Percentiles rank a stretch among this genome's conserved stretches.
Conservation (phyloP, 106 monocot genomes). For the Agapanthus africanus region DNA sequence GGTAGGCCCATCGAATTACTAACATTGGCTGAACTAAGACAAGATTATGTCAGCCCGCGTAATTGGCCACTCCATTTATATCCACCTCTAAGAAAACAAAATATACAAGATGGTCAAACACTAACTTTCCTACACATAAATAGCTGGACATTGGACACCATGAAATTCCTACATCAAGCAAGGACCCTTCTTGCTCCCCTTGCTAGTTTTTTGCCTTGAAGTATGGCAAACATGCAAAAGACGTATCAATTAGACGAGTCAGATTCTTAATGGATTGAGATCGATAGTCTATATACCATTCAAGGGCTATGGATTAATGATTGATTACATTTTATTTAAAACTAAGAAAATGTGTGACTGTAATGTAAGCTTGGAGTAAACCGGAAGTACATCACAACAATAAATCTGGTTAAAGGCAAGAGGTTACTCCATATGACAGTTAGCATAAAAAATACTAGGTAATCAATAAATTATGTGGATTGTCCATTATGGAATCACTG, state of each 20-base stretch:
- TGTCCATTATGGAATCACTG: not conserved
- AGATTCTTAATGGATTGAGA: not conserved
- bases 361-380: not conserved
- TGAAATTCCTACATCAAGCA: too few species aligned
- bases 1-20: too few species aligned
- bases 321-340: not conserved
- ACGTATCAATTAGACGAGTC: not conserved
- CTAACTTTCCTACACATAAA: too few species aligned
- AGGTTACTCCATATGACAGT: not conserved
- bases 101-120: too few species aligned
- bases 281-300: not conserved
- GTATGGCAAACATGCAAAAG: too few species aligned
- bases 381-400: not conserved
- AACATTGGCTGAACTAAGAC: too few species aligned
- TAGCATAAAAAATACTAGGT: not conserved
- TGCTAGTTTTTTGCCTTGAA: too few species aligned
- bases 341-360: not conserved
- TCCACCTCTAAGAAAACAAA: too few species aligned
- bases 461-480: not conserved
- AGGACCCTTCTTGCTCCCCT: too few species aligned
- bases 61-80: too few species aligned
- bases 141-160: too few species aligned
- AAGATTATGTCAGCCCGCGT: too few species aligned
- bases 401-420: not conserved
- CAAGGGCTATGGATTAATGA: not conserved